phyloP scores from a whole-genome alignment of 441 rosid species.

The Erodium trifolium region DNA sequence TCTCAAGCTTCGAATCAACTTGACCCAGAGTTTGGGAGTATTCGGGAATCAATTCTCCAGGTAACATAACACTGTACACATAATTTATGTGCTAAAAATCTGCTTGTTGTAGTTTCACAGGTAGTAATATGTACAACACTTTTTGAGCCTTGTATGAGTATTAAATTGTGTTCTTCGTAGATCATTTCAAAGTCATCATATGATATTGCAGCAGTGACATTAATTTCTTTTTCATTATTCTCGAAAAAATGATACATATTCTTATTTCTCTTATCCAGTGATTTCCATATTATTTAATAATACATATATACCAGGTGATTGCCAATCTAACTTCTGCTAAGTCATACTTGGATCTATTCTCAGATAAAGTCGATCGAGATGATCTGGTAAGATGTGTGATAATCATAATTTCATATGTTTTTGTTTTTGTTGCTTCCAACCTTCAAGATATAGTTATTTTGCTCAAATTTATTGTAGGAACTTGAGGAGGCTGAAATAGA shows the following conservation, averaged over 20 bases:
- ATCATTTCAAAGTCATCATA: neutral
- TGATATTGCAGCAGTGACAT: neutral
- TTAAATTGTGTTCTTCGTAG: neutral
- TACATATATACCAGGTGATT: constrained; percentile 40
- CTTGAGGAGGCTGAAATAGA: constrained; percentile 75
- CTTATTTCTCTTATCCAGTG: constrained; percentile 8
- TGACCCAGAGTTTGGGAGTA: constrained; percentile 52
- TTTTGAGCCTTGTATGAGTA: constrained; percentile 7
- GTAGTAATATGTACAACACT: neutral
- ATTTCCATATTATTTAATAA: constrained; percentile 7
- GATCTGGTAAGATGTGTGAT: constrained; percentile 39
- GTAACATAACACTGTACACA: constrained; percentile 26
- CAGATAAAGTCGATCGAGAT: constrained; percentile 41
- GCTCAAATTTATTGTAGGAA: constrained; percentile 35
- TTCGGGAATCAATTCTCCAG: constrained; percentile 77
- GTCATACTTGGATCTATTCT: constrained; percentile 59
- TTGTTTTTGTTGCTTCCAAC: constrained; percentile 19
- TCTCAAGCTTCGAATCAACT: constrained; percentile 34
- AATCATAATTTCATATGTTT: constrained; percentile 11
- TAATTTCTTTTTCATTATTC: neutral
- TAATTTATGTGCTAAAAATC: neutral
- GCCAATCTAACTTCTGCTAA: constrained; percentile 56
- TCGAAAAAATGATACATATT: neutral
- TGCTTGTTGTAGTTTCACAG: neutral
- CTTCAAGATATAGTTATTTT: constrained; percentile 12